Percentiles rank a stretch among this genome's conserved stretches.
Conservation (phyloP, 2,329 filamentous ascomycete genomes). For the Epichloe sibirici region DNA sequence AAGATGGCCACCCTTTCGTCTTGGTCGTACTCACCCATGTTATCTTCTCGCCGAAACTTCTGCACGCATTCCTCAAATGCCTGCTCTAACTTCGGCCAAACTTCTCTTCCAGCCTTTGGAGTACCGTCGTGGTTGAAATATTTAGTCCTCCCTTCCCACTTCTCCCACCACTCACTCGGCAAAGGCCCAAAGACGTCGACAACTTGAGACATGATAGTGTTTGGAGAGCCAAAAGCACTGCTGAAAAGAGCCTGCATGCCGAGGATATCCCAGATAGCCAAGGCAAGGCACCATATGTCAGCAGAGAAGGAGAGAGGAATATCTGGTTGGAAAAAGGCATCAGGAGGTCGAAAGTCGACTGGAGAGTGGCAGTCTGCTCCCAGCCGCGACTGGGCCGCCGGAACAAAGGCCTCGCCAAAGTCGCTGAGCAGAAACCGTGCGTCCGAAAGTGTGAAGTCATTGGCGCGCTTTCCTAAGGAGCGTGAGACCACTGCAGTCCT, state of each 20-base stretch:
- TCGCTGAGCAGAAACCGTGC: constrained; percentile 16
- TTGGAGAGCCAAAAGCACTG: background rate
- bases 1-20: constrained; percentile 6
- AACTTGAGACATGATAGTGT: background rate
- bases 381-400: constrained; percentile 8
- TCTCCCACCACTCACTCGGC: constrained; percentile 2
- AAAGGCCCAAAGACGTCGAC: constrained; percentile 6
- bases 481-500: constrained; percentile 17
- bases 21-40: background rate
- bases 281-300: constrained; percentile 27
- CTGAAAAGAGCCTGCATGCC: constrained; percentile 3
- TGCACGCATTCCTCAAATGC: constrained; percentile 6
- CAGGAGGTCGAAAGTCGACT: constrained; percentile 18
- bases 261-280: constrained; percentile 23
- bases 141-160: background rate
- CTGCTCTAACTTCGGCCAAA: background rate
- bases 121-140: constrained; percentile 1
- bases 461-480: constrained; percentile 21
- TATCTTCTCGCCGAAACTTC: constrained; percentile 1
- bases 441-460: constrained; percentile 15
- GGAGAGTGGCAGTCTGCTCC: constrained; percentile 18
- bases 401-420: constrained; percentile 24
- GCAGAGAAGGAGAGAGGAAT: constrained; percentile 21
- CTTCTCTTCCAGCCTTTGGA: background rate
- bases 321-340: constrained; percentile 21